phyloP scores from a whole-genome alignment of 805 yeast genomes.

The Wickerhamiella spandovensis region DNA sequence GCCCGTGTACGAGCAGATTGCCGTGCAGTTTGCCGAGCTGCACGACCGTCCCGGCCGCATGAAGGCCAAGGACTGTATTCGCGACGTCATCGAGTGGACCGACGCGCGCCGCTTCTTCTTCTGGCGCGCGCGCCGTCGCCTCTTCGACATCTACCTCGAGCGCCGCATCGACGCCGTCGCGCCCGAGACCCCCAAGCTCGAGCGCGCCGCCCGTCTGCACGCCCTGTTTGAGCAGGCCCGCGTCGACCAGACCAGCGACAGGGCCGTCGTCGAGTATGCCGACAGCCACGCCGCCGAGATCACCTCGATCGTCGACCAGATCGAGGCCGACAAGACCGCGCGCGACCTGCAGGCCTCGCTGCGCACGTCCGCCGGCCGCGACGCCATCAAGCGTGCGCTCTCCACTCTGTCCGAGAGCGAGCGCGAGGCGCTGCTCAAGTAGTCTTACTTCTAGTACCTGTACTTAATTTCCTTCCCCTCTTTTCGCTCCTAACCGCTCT shows the following conservation, averaged over 20 bases:
- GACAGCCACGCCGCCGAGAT: conserved; percentile 60
- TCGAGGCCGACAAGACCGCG: background rate
- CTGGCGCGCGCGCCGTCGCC: conserved; percentile 96
- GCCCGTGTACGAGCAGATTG: conserved; percentile 84
- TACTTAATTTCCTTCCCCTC: too few species aligned
- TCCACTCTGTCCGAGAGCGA: conserved; percentile 23
- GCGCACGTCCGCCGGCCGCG: conserved; percentile 9
- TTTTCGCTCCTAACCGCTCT: too few species aligned
- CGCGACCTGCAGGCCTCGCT: conserved; percentile 1
- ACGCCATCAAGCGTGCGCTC: conserved; percentile 21
- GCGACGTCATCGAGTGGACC: conserved; percentile 73
- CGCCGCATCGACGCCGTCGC: conserved; percentile 11
- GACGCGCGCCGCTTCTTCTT: conserved; percentile 90
- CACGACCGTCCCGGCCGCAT: conserved; percentile 97
- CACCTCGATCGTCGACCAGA: conserved; percentile 24
- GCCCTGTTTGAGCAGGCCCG: conserved; percentile 30
- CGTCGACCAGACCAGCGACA: conserved; percentile 54
- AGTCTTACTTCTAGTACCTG: background rate
- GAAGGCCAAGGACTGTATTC: conserved; percentile 86
- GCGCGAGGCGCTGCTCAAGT: conserved; percentile 22
- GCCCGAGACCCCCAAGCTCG: conserved; percentile 4
- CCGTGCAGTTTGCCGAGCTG: conserved; percentile 93
- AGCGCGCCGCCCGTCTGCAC: conserved; percentile 7
- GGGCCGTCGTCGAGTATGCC: conserved; percentile 70
- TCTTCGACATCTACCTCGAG: conserved; percentile 75